These are phyloP conservation scores for Quercus mongolica DNA, from an alignment of 306 rosid species.

Conservation along the genomic window DNA sequence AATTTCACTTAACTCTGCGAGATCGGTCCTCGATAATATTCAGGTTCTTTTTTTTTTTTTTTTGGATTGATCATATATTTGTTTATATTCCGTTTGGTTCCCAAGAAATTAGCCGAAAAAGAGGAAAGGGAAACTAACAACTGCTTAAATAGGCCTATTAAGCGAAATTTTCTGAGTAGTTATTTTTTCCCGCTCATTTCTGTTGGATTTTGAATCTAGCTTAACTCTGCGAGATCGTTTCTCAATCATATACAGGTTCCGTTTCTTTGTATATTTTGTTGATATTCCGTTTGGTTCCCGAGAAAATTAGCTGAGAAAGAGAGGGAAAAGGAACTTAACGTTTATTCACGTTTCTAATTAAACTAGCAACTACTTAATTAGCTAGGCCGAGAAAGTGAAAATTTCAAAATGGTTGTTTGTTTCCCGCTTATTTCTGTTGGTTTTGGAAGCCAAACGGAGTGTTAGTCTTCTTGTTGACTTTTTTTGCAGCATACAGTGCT, in stretches of 20 bases:
- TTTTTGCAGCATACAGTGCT: background rate
- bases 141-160: too few relatives aligned
- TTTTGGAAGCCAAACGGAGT: background rate
- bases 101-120: background rate
- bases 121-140: too few relatives aligned
- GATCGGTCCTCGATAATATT: slow-evolving; percentile 91
- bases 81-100: slow-evolving; percentile 9
- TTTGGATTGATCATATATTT: background rate
- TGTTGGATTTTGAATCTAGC: too few relatives aligned
- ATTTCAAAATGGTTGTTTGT: background rate
- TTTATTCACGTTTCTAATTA: background rate
- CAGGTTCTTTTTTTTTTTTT: slow-evolving; percentile 33
- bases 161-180: too few relatives aligned
- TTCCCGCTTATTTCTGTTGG: background rate
- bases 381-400: background rate
- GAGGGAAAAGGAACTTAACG: background rate
- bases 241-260: too few relatives aligned
- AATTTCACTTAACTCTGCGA: slow-evolving; percentile 87
- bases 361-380: background rate
- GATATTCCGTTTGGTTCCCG: too few relatives aligned
- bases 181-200: slow-evolving; percentile 64
- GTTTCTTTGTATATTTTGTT: too few relatives aligned
- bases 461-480: background rate
- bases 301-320: background rate
- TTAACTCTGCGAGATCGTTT: too few relatives aligned